Evolutionary conservation across 306 rosid genomes (phyloP), one percentile per base, ranked within the genome.

Genomic region (Lablab purpureus): DNA sequence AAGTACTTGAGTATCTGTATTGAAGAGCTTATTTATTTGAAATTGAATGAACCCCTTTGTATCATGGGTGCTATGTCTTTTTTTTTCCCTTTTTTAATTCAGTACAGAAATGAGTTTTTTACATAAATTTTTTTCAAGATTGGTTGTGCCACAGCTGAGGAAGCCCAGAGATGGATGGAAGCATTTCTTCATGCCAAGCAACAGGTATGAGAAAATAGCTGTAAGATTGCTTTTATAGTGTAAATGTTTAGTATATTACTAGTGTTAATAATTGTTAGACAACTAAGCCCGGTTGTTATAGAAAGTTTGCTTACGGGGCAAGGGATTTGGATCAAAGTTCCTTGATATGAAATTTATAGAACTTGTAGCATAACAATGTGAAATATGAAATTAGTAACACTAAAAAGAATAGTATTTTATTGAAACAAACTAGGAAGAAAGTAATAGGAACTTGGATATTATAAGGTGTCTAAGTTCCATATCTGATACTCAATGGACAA

Each of bases 151-250:
- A 89, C 91, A 4, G 90, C 91, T 34, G 95, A 81, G 62, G 99
- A 92, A 63, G 89, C 89, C 36, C 91, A 80, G 5, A 89, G 83
- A 76, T 94, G 99, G 99, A 84, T 91, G 71, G 99, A 92, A 71
- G 99, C 99, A 40, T 91, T 94, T 88, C 91, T 91, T 60, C 95
- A 94, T 22, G 97, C 99, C 78, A 92, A 88, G 87, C 97, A 92
- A 36, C 92, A 88, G 97, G 99, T 92, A 89, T 50, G 37, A 76
- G 52, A 80, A 78, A 67, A 67, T 73, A 78, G 37, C 2, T 59
- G 10, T 50, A 52, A 80, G 40, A 15, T 75, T 79, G 7, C 14
- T 36, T 10, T 30, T 69, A 19, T 17, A 18, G 47, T 50, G 55
- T 71, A 67, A 76, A 49, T 28, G 12, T 46, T 47, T 14, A 64